Evolutionary conservation across 306 rosid species (phyloP), one percentile per base, ranked within the genome.

Genomic region (Rosa chinensis): DNA sequence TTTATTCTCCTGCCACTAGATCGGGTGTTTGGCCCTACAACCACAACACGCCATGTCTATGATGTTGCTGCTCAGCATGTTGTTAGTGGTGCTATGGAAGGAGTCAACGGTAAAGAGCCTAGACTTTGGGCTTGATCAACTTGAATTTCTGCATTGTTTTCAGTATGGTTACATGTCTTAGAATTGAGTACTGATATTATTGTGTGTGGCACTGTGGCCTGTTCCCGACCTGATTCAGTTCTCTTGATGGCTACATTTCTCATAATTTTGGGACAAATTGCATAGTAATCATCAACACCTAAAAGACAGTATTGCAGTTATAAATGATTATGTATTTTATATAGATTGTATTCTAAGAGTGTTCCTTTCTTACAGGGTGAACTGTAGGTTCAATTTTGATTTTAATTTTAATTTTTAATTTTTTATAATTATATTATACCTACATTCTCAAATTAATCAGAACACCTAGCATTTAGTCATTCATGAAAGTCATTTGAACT

Each of bases 1-100:
- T 83, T 66, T 49, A 53, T 62, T 87, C 47, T 63, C 40, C 10
- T 85, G 78, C 81, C 79, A 79, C 84, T 83, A 96, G 99, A 96
- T 80, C 88, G 93, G 72, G 98, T 96, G 72, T 96, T 96, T 77
- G 99, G 99, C 79, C 99, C 99, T 66, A 91, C 98, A 37, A 96
- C 99, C 73, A 96, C 99, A 66, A 96, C 99, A 13, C 93, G 97
- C 23, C 98, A 96, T 77, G 99, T 96, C 81, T 96, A 96, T 83
- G 99, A 96, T 87, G 86, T 93, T 83, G 96, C 98, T 75, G 94
- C 99, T 35, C 99, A 95, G 78, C 96, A 91, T 87, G 92, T 93
- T 79, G 85, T 96, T 76, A 77, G 90, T 73, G 98, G 99, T 40
- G 88, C 99, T 79, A 96, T 96, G 99, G 97, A 96, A 81, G 99